Evolutionary conservation across 2,329 filamentous ascomycete genomes (phyloP), one percentile per base, ranked within the genome.

Genomic region (Colletotrichum viniferum): DNA sequence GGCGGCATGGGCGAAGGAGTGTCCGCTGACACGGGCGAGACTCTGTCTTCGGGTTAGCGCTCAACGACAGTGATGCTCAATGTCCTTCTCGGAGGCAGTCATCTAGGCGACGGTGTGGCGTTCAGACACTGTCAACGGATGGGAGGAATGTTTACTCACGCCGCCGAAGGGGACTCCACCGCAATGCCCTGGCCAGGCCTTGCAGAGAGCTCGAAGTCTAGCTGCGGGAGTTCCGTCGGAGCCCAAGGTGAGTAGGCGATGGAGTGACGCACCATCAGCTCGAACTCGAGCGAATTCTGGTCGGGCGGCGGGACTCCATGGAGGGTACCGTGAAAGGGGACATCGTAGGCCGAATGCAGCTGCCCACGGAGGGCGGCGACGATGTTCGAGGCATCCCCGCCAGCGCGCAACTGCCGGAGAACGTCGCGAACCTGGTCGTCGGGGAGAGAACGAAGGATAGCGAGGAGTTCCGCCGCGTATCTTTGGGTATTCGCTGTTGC

Each of bases 191-290:
- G 60, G 10, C 8, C 10, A 12, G 28, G 5, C 28, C 43, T 71
- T 13, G 24, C 14, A 2, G 48, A 6, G 2, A 65, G 10, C 28
- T 65, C 67, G 3, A 65, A 58, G 3, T 74, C 67, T 5, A 74
- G 8, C 4, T 65, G 71, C 4, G 60, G 60, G 4, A 74, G 67
- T 21, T 74, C 71, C 10, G 18, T 71, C 6, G 67, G 71, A 5
- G 67, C 71, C 71, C 67, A 74, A 1, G 67, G 67, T 5, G 67
- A 74, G 36, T 74, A 74, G 16, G 67, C 71, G 10, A 65, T 52
- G n/a, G 67, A 36, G 14, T 74, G 60, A 4, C 71, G 71, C 28
- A 74, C 71, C 67, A 74, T 74, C 18, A 74, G 5, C 21, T 74
- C 67, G 10, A 74, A 74, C 28, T 74, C 71, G 6, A 74, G 36